Conservation (phyloP, 2,329 filamentous ascomycete genomes). For the Penicillium oxalicum region DNA sequence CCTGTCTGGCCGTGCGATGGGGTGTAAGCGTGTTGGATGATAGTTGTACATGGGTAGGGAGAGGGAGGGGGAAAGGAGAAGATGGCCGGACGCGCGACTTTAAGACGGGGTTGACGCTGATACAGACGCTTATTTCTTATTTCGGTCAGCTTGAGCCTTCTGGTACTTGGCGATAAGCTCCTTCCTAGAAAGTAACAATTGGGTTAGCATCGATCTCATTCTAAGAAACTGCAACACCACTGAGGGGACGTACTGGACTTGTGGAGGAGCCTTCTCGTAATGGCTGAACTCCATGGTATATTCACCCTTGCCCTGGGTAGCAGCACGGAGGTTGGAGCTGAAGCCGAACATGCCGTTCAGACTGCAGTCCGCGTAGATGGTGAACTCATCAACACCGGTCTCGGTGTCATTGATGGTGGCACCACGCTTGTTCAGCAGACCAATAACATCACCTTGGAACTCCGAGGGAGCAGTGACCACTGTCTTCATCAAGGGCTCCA, state of each 20-base stretch:
- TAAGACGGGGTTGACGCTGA: conserved; percentile 6
- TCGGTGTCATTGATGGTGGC: conserved; percentile 94
- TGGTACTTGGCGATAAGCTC: conserved; percentile 63
- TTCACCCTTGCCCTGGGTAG: conserved; percentile 96
- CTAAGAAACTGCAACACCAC: neutral
- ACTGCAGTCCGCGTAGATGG: conserved; percentile 82
- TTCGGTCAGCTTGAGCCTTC: conserved; percentile 60
- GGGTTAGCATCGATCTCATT: conserved; percentile 7
- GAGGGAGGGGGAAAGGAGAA: neutral
- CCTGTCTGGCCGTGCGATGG: neutral
- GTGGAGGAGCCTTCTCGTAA: conserved; percentile 78
- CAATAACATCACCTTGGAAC: conserved; percentile 95
- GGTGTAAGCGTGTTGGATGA: too few relatives aligned
- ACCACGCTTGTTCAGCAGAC: conserved; percentile 92
- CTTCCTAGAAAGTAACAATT: conserved; percentile 41
- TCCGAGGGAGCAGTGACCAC: conserved; percentile 92
- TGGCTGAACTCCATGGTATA: conserved; percentile 99
- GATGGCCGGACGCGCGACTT: conserved; percentile 8
- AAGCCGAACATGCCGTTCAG: conserved; percentile 98
- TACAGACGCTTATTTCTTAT: conserved; percentile 48
- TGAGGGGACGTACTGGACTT: conserved; percentile 69
- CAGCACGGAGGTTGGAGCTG: conserved; percentile 79
- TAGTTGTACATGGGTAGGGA: neutral
- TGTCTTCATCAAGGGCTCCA: conserved; percentile 98
- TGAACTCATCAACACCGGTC: conserved; percentile 89